A percentile compares a stretch with the other conserved stretches of the same genome.
Evolutionary conservation across 257 asterid genomes (phyloP).

Genomic region (Scutellaria galericulata): DNA sequence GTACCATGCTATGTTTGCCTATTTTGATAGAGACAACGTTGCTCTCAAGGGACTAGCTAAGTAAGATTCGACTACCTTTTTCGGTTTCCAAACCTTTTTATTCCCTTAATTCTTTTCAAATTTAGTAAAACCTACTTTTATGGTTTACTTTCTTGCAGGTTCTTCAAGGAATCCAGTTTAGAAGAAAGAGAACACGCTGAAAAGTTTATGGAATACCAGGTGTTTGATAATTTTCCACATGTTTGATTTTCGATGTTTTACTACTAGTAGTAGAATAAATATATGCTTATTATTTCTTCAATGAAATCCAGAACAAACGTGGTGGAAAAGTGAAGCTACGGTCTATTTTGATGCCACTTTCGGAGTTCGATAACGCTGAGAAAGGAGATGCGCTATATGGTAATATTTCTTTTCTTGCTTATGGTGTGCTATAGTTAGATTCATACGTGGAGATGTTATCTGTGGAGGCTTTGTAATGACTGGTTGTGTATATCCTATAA

Average conservation of each 20-base stretch:
- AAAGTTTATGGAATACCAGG: conserved; percentile 84
- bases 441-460: conserved; percentile 22
- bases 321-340: conserved; percentile 82
- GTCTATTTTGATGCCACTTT: conserved; percentile 67
- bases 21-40: conserved; percentile 83
- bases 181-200: conserved; percentile 89
- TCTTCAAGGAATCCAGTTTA: conserved; percentile 77
- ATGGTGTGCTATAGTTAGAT: conserved; percentile 3
- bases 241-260: not conserved
- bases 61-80: conserved; percentile 39
- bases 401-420: conserved; percentile 31
- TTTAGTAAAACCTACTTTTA: conserved; percentile 31
- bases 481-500: conserved; percentile 32
- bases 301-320: conserved; percentile 54
- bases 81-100: not conserved
- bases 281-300: not conserved
- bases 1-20: conserved; percentile 84
- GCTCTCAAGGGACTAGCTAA: conserved; percentile 88
- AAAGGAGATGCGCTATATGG: conserved; percentile 88
- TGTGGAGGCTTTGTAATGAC: conserved; percentile 13
- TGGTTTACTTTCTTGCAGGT: conserved; percentile 39
- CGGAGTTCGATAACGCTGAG: conserved; percentile 77
- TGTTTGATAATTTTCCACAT: conserved; percentile 31
- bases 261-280: not conserved
- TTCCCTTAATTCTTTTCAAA: not conserved